A percentile compares a stretch with the other conserved stretches of the same genome.
Conservation (phyloP, 129 eudicot species). For the Helianthus tuberosus region DNA sequence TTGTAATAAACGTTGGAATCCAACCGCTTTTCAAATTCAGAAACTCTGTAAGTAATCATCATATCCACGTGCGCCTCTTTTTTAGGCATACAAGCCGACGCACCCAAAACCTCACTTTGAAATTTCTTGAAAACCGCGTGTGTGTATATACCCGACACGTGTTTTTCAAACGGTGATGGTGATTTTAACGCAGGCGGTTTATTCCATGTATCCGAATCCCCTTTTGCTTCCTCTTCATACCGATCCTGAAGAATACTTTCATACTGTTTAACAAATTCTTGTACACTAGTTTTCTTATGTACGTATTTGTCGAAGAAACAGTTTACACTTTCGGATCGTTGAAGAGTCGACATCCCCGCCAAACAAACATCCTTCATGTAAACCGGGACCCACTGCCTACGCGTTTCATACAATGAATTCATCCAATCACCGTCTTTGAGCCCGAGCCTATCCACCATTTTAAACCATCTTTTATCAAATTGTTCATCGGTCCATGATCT, state of each 20-base stretch:
- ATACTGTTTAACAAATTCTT: slow-evolving; percentile 73
- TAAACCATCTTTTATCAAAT: slow-evolving; percentile 84
- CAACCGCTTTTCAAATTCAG: slow-evolving; percentile 62
- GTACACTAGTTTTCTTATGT: slow-evolving; percentile 75
- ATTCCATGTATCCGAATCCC: slow-evolving; percentile 86
- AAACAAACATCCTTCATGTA: slow-evolving; percentile 64
- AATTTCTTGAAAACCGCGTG: slow-evolving; percentile 79
- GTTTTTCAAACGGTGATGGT: slow-evolving; percentile 96
- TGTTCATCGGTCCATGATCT: slow-evolving; percentile 81
- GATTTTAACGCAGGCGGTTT: slow-evolving; percentile 71
- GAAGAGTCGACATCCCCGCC: slow-evolving; percentile 84
- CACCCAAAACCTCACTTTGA: slow-evolving; percentile 89
- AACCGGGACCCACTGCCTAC: slow-evolving; percentile 75
- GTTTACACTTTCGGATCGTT: slow-evolving; percentile 88
- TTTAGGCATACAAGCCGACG: slow-evolving; percentile 77
- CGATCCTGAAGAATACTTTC: slow-evolving; percentile 76
- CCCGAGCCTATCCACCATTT: slow-evolving; percentile 60
- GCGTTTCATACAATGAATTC: slow-evolving; percentile 64
- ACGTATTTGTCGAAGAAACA: slow-evolving; percentile 88
- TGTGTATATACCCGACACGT: slow-evolving; percentile 61
- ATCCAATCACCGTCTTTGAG: slow-evolving; percentile 72
- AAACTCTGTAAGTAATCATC: slow-evolving; percentile 51
- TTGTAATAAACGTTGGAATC: slow-evolving; percentile 70
- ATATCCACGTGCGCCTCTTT: slow-evolving; percentile 54
- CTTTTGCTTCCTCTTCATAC: slow-evolving; percentile 94